Evolutionary conservation across 176 grass and related monocot species (phyloP).

Genomic region (Oryza nivara): DNA sequence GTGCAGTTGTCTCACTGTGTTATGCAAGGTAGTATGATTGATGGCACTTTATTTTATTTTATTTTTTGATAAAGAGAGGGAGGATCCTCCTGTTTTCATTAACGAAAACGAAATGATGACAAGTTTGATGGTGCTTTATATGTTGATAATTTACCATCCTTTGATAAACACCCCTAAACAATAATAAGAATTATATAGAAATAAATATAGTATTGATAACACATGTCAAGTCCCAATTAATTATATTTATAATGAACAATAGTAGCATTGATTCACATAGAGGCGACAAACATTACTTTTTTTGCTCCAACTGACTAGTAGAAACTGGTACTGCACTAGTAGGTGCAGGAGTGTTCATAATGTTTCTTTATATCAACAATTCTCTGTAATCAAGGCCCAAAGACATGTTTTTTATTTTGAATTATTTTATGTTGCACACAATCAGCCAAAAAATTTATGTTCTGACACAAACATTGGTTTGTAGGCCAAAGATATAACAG

Average conservation of each 20-base stretch:
- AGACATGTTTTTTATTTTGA: not conserved
- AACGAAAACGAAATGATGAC: no score
- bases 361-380: not conserved
- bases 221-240: not conserved
- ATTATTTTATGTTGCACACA: slow-evolving; percentile 22
- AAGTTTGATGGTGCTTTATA: not conserved
- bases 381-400: not conserved
- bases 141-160: not conserved
- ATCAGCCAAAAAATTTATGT: slow-evolving; percentile 21
- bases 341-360: not conserved
- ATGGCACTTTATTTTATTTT: no score
- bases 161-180: not conserved
- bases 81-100: no score
- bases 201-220: not conserved
- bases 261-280: not conserved
- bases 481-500: slow-evolving; percentile 92
- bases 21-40: not conserved
- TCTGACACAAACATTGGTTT: slow-evolving; percentile 41
- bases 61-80: no score
- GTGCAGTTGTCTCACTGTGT: not conserved
- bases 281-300: not conserved
- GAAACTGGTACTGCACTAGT: not conserved
- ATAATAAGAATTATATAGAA: not conserved
- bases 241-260: not conserved
- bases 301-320: not conserved